Conservation (phyloP, 805 yeast species). For the Candida jianshihensis region DNA sequence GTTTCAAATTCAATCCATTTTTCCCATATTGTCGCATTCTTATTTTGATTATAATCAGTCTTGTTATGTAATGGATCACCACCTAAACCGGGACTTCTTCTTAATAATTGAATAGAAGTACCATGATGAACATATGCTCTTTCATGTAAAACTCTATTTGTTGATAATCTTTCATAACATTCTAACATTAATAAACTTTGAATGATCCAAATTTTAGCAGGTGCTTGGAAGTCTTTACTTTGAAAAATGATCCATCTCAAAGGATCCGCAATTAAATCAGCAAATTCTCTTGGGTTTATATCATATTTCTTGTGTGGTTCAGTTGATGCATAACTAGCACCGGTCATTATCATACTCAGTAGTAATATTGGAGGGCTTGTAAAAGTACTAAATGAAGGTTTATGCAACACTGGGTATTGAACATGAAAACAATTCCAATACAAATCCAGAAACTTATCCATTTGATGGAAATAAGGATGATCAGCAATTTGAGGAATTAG, state of each 20-base stretch:
- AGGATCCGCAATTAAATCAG: slow-evolving; percentile 36
- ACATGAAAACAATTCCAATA: slow-evolving; percentile 26
- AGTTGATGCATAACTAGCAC: slow-evolving; percentile 19
- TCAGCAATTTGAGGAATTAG: slow-evolving; percentile 17
- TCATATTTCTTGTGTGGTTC: slow-evolving; percentile 12
- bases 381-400: slow-evolving; percentile 46
- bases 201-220: slow-evolving; percentile 68
- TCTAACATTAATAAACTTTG: slow-evolving; percentile 72
- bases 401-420: slow-evolving; percentile 43
- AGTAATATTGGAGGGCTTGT: slow-evolving; percentile 45
- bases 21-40: slow-evolving; percentile 38
- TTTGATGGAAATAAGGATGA: slow-evolving; percentile 16
- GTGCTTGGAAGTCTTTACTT: slow-evolving; percentile 67
- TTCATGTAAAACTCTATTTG: slow-evolving; percentile 67
- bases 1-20: slow-evolving; percentile 79
- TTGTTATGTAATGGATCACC: slow-evolving; percentile 47
- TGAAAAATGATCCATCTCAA: slow-evolving; percentile 66
- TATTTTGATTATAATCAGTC: slow-evolving; percentile 20
- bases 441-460: slow-evolving; percentile 20
- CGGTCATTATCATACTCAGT: slow-evolving; percentile 40
- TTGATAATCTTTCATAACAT: slow-evolving; percentile 68
- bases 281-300: slow-evolving; percentile 19
- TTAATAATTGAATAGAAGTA: slow-evolving; percentile 68
- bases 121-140: slow-evolving; percentile 84
- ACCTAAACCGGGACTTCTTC: slow-evolving; percentile 72